Base-by-base conservation (phyloP, 2,329 filamentous ascomycete genomes). In the Neonectria faginata region DNA sequence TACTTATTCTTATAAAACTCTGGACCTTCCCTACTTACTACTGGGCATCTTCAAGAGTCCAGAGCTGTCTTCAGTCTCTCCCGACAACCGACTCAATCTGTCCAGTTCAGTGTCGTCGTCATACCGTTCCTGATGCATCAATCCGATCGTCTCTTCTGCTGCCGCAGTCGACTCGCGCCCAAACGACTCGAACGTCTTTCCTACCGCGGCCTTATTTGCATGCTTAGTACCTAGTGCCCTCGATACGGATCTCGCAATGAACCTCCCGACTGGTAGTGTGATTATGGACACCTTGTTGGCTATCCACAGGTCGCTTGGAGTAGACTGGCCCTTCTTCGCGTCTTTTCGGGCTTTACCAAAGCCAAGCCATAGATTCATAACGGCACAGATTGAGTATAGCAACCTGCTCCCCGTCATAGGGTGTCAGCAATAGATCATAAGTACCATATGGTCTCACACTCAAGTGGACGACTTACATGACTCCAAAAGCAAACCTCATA, bases 301-400 rank as follows among this genome's bases (percentile, higher is more conserved):
- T 11, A 60, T 41, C n/a, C 45, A 48, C 29, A 29, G 22, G 27
- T 55, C 58, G 2, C 31, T 55, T 3, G 42, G 29, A 18, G 44
- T 55, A 18, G 31, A 39, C 5, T 33, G 50, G 12, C 41, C 58
- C 20, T 50, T 27, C 10, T 33, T 50, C 2, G 50, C 51, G 10
- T 60, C 58, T 22, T 48, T 52, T 1, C 42, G 50, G 5, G 58
- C 58, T 50, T 39, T 44, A 7, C 48, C 31, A 25, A 55, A 55
- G 51, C 58, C 58, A 10, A 60, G 18, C 33, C 58, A 33, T 16
- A 60, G 16, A 20, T 54, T 60, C 12, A 48, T 39, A 11, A 55
- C 9, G n/a, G 58, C 58, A 9, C 51, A 60, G 2, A 50, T 22
- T 12, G 54, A 33, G n/a, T 55, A 60, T n/a, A 60, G 31, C 11